These are phyloP conservation scores for Capronia epimyces DNA, from an alignment of 2,329 filamentous ascomycete genomes.

Conservation along the genomic window DNA sequence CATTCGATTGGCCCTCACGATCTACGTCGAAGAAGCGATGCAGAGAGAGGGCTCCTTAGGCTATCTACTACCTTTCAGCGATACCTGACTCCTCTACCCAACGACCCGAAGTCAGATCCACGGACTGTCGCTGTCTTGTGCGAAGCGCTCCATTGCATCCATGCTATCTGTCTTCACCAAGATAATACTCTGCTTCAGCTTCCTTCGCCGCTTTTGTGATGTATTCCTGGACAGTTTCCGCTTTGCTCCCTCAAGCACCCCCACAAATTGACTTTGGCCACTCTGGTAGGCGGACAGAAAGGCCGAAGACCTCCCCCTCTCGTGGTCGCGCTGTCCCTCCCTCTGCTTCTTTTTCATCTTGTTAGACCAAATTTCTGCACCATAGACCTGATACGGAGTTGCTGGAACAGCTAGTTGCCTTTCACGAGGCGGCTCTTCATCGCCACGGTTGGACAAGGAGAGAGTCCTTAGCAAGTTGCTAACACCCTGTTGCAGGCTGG, in stretches of 20 bases:
- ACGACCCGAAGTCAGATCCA: conserved; percentile 11
- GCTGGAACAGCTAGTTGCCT: conserved; percentile 34
- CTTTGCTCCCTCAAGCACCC: conserved; percentile 34
- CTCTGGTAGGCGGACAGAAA: conserved; percentile 19
- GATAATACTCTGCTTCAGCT: conserved; percentile 40
- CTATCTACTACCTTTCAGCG: too few relatives aligned
- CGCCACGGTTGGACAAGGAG: conserved; percentile 6
- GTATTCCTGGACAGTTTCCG: conserved; percentile 34
- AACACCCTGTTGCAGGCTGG: conserved; percentile 21
- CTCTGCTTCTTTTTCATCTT: conserved; percentile 24
- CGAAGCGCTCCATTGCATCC: conserved; percentile 23
- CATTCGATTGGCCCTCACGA: too few relatives aligned
- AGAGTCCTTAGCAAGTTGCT: conserved; percentile 15
- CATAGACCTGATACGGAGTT: conserved; percentile 37
- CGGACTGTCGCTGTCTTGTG: conserved; percentile 1
- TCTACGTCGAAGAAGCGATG: not conserved
- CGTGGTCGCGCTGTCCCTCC: conserved; percentile 5
- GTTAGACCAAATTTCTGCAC: conserved; percentile 35
- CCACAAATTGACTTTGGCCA: conserved; percentile 23
- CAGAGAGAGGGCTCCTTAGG: too few relatives aligned
- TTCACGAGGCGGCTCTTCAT: conserved; percentile 8
- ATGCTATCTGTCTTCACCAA: conserved; percentile 30
- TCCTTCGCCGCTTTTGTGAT: conserved; percentile 35
- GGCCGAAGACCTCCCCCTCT: conserved; percentile 14
- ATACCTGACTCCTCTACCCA: not conserved